Evolutionary conservation across 78 protist species (phyloP).

Genomic region (Dictyostelium capitatum): DNA sequence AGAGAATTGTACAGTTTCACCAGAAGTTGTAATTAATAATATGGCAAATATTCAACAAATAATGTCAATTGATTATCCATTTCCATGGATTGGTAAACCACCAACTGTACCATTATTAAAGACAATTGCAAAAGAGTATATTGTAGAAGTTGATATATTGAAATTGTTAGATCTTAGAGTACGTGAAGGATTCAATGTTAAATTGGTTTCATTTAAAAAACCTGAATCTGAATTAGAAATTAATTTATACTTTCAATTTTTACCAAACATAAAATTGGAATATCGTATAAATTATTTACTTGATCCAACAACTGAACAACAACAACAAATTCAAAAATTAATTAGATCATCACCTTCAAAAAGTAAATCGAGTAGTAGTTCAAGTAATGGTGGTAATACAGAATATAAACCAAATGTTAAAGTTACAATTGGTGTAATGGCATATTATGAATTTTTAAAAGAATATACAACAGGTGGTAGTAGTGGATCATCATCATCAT

Average conservation of each 20-base stretch:
- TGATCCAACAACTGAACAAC: background rate
- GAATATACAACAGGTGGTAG: conserved; percentile 41
- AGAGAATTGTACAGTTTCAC: conserved; percentile 43
- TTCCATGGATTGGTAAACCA: conserved; percentile 72
- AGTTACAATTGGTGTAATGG: conserved; percentile 53
- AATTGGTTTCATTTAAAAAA: conserved; percentile 37
- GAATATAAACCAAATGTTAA: conserved; percentile 44
- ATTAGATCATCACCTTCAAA: conserved; percentile 2
- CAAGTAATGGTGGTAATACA: background rate
- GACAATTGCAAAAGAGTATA: conserved; percentile 41
- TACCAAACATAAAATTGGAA: conserved; percentile 67
- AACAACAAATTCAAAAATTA: background rate
- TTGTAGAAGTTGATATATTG: conserved; percentile 53
- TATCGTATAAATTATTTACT: conserved; percentile 43
- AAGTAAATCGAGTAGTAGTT: background rate
- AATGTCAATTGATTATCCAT: conserved; percentile 73
- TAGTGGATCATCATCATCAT: background rate
- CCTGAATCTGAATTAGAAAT: conserved; percentile 61
- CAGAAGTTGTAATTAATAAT: conserved; percentile 37
- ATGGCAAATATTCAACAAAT: conserved; percentile 63
- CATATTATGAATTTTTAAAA: conserved; percentile 72
- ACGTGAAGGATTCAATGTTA: conserved; percentile 61
- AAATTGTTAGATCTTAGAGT: conserved; percentile 59
- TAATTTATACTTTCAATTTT: conserved; percentile 25
- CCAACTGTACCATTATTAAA: conserved; percentile 64